Base-by-base conservation (phyloP, 345 rosid genomes). In the Pseudoturritis turrita region DNA sequence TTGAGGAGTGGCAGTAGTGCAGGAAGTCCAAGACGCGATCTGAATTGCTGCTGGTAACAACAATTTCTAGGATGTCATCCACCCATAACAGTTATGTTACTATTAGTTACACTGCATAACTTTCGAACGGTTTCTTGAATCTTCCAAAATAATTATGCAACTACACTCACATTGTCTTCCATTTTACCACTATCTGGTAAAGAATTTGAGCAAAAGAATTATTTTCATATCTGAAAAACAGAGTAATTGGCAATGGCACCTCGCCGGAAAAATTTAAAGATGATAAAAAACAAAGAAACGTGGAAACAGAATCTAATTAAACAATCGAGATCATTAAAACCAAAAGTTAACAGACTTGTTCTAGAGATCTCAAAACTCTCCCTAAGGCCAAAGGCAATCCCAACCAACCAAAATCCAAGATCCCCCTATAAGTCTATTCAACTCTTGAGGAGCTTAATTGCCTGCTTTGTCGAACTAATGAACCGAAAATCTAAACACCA, bases 41-140 rank as follows among this genome's bases (percentile, higher is more conserved):
- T 15, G 84, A 84, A 39, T 69, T 62, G 60, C 80, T 86, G 26
- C 95, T 85, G 47, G 82, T 78, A 46, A 83, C 86, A 65, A 91
- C 86, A 64, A 89, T 89, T 90, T 87, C 98, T 81, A 88, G 77
- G 10, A 89, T 71, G 60, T 95, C 97, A 83, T 95, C 99, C 44
- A 91, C n/a, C 83, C 91, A 95, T 84, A 52, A 95, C 71, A 7
- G 93, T 88, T 49, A 83, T 78, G 29, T 65, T 44, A 35, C 79
- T 80, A 72, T 78, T 79, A 44, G 71, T 71, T 6, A 79, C 70
- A 18, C 78, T 84, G 31, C 88, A 77, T 63, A 88, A 50, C 40
- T 74, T 74, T 51, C 22, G 11, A 37, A 89, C 74, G 11, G 79
- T 78, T 21, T 83, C 81, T 45, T 59, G 84, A 55, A 89, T 78